Evolutionary conservation across 148 eudicot species (phyloP), one percentile per base, ranked within the genome.

Genomic region (Rhododendron simsii): DNA sequence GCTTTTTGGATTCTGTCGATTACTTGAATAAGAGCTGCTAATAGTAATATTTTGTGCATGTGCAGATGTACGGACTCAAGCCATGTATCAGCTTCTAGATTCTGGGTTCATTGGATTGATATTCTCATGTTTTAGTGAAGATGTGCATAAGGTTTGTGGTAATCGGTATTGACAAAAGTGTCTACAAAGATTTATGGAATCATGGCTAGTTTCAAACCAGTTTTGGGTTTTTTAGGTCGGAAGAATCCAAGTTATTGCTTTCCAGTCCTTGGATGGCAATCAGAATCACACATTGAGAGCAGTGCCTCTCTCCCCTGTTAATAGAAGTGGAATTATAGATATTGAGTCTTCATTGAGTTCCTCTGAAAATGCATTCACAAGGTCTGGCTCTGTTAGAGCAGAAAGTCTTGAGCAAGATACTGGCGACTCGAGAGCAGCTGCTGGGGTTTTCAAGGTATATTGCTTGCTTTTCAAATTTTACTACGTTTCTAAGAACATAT

Each of bases 61-160:
- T 93, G 86, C 92, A 98, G 99, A 98, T 92, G 99, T 98, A 88
- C 97, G 98, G 86, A 98, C 99, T 78, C 99, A 98, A 88, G 98
- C 97, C 59, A 95, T 98, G 99, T 98, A 98, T 92, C 99, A 98
- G 91, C 97, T 98, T 86, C 92, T 98, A 85, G 99, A 98, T 91
- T 86, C 98, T 85, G 99, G 99, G 14, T 98, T 98, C 85, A 94
- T 98, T 84, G 99, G 99, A 39, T 93, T 98, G 91, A 98, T 98
- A 91, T 98, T 98, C 90, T 98, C 99, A 21, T 98, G 99, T 90
- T 98, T 98, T 81, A 94, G 94, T 92, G 98, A 95, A 94, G 99
- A 98, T 91, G 95, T 88, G 10, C 90, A 88, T 83, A 98, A 95
- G 98, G 99, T 98, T 71, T 87, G 98, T 90, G 78, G 86, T 59